Conservation (phyloP, 1,284 basidiomycete species). For the Schizophyllum commune region DNA sequence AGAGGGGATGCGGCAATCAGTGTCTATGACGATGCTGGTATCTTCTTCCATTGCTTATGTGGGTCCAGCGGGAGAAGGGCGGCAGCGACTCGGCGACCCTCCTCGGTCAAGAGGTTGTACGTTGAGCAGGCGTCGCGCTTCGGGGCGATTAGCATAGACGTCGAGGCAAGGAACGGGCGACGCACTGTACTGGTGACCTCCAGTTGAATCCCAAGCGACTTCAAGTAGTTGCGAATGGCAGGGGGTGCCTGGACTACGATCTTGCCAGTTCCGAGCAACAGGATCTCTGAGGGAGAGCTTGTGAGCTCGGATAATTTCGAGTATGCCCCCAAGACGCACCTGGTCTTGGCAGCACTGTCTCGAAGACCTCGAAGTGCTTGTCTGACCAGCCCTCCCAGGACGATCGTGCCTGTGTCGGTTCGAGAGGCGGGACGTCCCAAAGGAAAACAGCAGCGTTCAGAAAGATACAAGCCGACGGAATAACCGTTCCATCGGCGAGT, state of each 20-base stretch:
- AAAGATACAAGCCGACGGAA: constrained; percentile 77
- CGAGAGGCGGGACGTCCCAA: constrained; percentile 71
- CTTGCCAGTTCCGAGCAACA: constrained; percentile 84
- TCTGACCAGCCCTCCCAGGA: constrained; percentile 61
- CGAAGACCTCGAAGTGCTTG: constrained; percentile 75
- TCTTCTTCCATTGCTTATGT: constrained; percentile 9
- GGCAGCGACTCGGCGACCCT: constrained; percentile 86
- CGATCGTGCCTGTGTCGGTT: constrained; percentile 14
- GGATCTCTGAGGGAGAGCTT: constrained; percentile 55
- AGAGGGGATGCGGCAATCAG: neutral
- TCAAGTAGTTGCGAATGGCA: constrained; percentile 62
- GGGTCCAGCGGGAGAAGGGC: constrained; percentile 69
- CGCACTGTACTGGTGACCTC: constrained; percentile 93
- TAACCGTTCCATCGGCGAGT: constrained; percentile 67
- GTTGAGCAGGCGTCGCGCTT: constrained; percentile 91
- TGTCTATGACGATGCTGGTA: neutral
- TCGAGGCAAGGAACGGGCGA: constrained; percentile 11
- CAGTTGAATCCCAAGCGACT: constrained; percentile 76
- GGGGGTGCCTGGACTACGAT: constrained; percentile 67
- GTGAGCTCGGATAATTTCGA: neutral
- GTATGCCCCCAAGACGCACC: constrained; percentile 44
- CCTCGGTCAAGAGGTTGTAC: constrained; percentile 89
- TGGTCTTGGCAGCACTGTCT: constrained; percentile 76
- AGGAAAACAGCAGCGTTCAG: constrained; percentile 82
- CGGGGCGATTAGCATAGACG: neutral